These are phyloP conservation scores for Neospora caninum DNA, from an alignment of 169 alveolate species.

Conservation along the genomic window DNA sequence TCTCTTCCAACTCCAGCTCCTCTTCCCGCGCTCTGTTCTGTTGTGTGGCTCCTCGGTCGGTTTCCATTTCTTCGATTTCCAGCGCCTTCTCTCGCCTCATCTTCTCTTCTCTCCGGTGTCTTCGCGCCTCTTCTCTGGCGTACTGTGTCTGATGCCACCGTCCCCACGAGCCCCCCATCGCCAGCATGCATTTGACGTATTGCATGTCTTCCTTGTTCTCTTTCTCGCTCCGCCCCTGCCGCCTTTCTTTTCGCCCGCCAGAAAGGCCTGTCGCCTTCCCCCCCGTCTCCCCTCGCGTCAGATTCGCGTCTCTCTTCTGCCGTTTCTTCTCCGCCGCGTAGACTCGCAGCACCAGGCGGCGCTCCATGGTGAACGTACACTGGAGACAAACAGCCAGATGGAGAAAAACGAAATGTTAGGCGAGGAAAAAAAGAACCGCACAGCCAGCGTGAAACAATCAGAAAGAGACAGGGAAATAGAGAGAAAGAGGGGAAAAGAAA, in stretches of 20 bases:
- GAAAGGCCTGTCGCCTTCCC: neutral
- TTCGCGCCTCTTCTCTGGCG: neutral
- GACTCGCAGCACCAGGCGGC: conserved; percentile 3
- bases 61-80: neutral
- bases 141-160: neutral
- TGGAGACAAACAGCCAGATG: neutral
- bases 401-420: too few relatives aligned
- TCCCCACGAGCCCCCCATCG: neutral
- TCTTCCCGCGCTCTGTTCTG: neutral
- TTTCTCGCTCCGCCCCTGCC: neutral
- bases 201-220: neutral
- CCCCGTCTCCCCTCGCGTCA: neutral
- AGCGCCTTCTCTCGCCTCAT: neutral
- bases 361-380: conserved; percentile 33
- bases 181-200: neutral
- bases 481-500: neutral
- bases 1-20: neutral
- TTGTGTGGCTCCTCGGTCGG: neutral
- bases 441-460: too few relatives aligned
- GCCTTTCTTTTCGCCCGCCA: neutral
- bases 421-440: neutral
- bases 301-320: neutral
- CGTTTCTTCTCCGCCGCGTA: neutral
- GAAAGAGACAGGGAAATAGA: too few relatives aligned
- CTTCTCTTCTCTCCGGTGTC: neutral